Percentiles rank a stretch among this genome's conserved stretches.
Evolutionary conservation across 345 rosid genomes (phyloP).

Genomic region (Citrus australasica): DNA sequence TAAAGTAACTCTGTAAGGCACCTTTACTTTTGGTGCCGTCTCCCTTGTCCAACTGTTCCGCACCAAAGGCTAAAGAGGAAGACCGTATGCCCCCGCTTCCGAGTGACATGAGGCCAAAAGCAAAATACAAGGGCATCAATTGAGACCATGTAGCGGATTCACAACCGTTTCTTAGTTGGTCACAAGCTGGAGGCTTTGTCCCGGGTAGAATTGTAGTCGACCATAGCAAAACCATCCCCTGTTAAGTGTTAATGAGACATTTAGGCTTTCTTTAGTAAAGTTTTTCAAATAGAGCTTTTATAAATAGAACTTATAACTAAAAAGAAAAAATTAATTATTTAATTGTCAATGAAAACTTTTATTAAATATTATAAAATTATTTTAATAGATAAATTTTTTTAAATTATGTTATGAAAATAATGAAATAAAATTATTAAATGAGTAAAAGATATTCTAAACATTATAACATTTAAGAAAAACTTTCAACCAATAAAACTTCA

Average conservation of each 20-base stretch:
- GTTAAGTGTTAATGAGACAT: neutral
- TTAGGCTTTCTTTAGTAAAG: too few species aligned
- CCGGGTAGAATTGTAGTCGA: conserved; percentile 29
- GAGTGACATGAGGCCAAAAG: conserved; percentile 40
- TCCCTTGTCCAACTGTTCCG: conserved; percentile 37
- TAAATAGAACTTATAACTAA: too few species aligned
- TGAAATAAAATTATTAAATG: too few species aligned
- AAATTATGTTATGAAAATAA: too few species aligned
- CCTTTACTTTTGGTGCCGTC: conserved; percentile 3
- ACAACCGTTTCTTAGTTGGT: conserved; percentile 19
- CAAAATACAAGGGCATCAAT: conserved; percentile 30
- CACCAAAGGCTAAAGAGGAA: conserved; percentile 55
- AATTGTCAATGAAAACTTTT: too few species aligned
- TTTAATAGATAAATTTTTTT: too few species aligned
- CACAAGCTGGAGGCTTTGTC: conserved; percentile 29
- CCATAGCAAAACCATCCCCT: conserved; percentile 48
- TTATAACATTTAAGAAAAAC: too few species aligned
- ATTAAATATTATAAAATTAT: too few species aligned
- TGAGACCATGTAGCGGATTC: conserved; percentile 26
- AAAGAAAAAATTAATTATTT: too few species aligned
- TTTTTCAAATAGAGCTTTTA: too few species aligned
- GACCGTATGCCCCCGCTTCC: conserved; percentile 68
- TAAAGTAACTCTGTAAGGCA: conserved; percentile 37
- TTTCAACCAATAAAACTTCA: too few species aligned
- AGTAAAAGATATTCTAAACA: too few species aligned